Base-by-base conservation (phyloP, 2,329 filamentous ascomycete genomes). In the Pseudogymnoascus sp. region DNA sequence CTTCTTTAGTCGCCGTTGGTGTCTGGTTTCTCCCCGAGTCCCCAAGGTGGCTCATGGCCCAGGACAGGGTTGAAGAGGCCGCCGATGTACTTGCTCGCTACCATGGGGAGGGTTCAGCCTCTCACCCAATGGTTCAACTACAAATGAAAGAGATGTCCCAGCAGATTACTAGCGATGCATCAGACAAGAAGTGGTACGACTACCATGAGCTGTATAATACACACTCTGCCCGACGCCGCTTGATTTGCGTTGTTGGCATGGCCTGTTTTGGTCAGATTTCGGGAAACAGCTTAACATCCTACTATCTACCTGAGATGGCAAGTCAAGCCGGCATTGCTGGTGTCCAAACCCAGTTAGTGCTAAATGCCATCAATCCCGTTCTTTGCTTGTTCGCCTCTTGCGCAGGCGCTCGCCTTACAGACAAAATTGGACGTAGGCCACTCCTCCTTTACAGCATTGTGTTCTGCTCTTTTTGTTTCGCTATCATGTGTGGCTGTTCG, bases 21-120 rank as follows among this genome's bases (percentile, higher is more conserved):
- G 72, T 74, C 2, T 79, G 75, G 33, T 74, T 80, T 63, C 70
- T 83, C 3, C 81, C 82, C 0, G 81, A 84, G 65, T 80, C 76
- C 26, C 82, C 82, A 4, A 72, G 81, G 56, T 84, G 80, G 81
- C 71, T 83, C 15, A 79, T 81, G 62, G 76, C 77, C 39, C 76
- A 82, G 58, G 79, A 82, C 61, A 77, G 79, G 13, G 74, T 78
- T 10, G 81, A 84, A 10, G 76, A 84, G 62, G 82, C 81, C 0
- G 71, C 78, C 19, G 70, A 74, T 7, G 77, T 81, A 4, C 75
- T 89, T 62, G 76, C 79, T 4, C 79, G 78, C 61, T 83, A 82
- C 65, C 84, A 84, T 64, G 76, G 78, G 18, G 75, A 77, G 58
- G 76, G 77, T 58, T 52, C 45, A 30, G 34, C 21, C n/a, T 26